Percentiles rank a stretch among this genome's conserved stretches.
These are phyloP conservation scores for Eucalyptus dawsonii DNA, from an alignment of 345 rosid genomes.

Conservation along the genomic window DNA sequence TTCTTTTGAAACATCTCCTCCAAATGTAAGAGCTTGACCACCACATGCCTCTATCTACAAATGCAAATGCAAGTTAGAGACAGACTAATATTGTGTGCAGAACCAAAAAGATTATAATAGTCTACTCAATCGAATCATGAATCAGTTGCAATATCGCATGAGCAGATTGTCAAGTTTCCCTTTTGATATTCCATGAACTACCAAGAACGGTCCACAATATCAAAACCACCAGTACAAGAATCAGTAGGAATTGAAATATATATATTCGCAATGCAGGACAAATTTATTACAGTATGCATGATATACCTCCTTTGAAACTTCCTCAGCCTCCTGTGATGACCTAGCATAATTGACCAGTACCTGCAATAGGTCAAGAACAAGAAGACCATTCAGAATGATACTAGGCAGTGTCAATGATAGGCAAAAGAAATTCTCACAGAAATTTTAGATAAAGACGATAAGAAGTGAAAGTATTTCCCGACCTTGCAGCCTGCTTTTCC, in stretches of 20 bases:
- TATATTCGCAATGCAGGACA: not conserved
- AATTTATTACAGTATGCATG: not conserved
- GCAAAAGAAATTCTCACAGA: not conserved
- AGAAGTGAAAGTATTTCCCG: not conserved
- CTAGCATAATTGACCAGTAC: slow-evolving; percentile 92
- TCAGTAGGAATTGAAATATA: not conserved
- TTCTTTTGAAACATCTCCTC: slow-evolving; percentile 95
- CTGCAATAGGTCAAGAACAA: slow-evolving; percentile 15
- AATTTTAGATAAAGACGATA: not conserved
- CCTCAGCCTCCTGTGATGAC: slow-evolving; percentile 96
- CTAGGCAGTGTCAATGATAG: not conserved
- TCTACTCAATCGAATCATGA: not conserved
- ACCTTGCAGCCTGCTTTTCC: slow-evolving; percentile 86
- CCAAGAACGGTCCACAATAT: not conserved
- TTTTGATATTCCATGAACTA: not conserved
- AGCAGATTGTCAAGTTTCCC: not conserved
- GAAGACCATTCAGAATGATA: not conserved
- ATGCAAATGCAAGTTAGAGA: not conserved
- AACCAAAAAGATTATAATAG: not conserved
- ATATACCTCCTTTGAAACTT: slow-evolving; percentile 72
- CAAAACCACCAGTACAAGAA: not conserved
- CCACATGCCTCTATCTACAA: slow-evolving; percentile 82
- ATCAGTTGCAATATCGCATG: not conserved
- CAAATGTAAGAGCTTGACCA: slow-evolving; percentile 87
- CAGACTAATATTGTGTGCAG: not conserved